A percentile compares a stretch with the other conserved stretches of the same genome.
Conservation (phyloP, 176 grass and related monocot species). For the Coix lacrymajobi region DNA sequence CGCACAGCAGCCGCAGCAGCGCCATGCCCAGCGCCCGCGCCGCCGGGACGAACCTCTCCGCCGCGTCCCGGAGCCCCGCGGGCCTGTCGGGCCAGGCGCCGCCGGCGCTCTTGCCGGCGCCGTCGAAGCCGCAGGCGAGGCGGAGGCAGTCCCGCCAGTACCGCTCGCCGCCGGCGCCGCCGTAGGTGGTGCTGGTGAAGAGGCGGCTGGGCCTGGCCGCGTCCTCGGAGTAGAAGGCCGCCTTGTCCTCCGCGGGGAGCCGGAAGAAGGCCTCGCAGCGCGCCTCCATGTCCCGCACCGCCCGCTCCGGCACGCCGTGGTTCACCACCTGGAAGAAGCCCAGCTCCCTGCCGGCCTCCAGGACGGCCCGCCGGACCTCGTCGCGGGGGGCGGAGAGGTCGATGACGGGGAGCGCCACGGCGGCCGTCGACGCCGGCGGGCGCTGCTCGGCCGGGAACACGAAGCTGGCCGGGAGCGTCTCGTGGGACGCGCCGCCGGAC, state of each 20-base stretch:
- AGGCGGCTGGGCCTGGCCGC: slow-evolving; percentile 34
- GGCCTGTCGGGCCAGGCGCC: slow-evolving; percentile 67
- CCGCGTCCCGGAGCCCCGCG: slow-evolving; percentile 32
- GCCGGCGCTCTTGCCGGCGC: neutral
- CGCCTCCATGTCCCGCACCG: slow-evolving; percentile 40
- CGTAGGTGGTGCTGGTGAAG: slow-evolving; percentile 48
- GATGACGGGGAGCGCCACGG: slow-evolving; percentile 45
- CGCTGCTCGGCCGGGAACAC: slow-evolving; percentile 42
- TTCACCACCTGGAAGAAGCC: slow-evolving; percentile 87
- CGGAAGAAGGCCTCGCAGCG: slow-evolving; percentile 52
- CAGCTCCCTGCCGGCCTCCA: slow-evolving; percentile 48
- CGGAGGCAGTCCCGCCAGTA: slow-evolving; percentile 77
- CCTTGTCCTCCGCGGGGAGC: slow-evolving; percentile 36
- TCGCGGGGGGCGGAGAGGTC: slow-evolving; percentile 41
- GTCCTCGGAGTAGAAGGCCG: slow-evolving; percentile 49
- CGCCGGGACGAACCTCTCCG: slow-evolving; percentile 38
- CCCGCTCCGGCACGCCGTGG: slow-evolving; percentile 44
- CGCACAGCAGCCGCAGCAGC: slow-evolving; percentile 53
- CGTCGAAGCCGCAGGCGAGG: slow-evolving; percentile 37
- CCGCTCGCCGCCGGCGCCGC: neutral
- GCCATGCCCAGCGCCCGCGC: slow-evolving; percentile 44
- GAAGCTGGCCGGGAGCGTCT: slow-evolving; percentile 47
- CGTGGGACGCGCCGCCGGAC: neutral
- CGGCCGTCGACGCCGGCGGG: slow-evolving; percentile 10
- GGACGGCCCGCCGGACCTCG: slow-evolving; percentile 46